phyloP scores from a whole-genome alignment of 768 basidiomycete species.

The Exidia glandulosa region DNA sequence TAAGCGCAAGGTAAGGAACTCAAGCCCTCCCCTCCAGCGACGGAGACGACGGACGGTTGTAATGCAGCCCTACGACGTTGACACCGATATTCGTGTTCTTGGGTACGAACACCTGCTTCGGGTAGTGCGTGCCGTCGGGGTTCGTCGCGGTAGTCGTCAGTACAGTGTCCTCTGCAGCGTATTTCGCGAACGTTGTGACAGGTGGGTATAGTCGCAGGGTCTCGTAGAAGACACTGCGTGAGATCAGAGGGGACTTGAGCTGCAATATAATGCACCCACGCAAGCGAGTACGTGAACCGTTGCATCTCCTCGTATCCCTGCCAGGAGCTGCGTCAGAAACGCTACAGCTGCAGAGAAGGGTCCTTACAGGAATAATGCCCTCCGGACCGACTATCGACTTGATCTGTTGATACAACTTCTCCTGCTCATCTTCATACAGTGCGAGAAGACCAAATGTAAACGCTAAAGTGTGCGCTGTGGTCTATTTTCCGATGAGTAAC shows the following conservation, averaged over 20 bases:
- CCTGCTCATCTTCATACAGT: slow-evolving; percentile 13
- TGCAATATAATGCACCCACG: slow-evolving; percentile 7
- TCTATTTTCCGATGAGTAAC: slow-evolving; percentile 3
- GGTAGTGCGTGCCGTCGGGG: neutral
- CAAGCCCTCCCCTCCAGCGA: neutral
- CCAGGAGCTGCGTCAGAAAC: neutral
- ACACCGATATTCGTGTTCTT: neutral
- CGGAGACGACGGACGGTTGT: slow-evolving; percentile 5
- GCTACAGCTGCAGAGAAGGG: neutral
- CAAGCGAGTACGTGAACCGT: neutral
- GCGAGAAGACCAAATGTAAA: slow-evolving; percentile 14
- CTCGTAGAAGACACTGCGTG: slow-evolving; percentile 10
- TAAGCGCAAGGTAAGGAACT: slow-evolving; percentile 10
- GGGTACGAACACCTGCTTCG: neutral
- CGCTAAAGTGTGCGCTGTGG: slow-evolving; percentile 13
- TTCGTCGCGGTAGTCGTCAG: slow-evolving; percentile 8
- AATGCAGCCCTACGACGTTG: neutral
- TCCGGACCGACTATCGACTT: neutral
- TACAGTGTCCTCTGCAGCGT: slow-evolving; percentile 13
- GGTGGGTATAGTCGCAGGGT: slow-evolving; percentile 12
- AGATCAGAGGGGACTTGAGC: slow-evolving; percentile 3
- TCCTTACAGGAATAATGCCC: neutral
- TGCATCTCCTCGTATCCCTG: neutral
- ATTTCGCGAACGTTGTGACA: slow-evolving; percentile 17
- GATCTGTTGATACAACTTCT: slow-evolving; percentile 5